Evolutionary conservation across 83 land plant species (phyloP).

Genomic region (Diphasiastrum complanatum): DNA sequence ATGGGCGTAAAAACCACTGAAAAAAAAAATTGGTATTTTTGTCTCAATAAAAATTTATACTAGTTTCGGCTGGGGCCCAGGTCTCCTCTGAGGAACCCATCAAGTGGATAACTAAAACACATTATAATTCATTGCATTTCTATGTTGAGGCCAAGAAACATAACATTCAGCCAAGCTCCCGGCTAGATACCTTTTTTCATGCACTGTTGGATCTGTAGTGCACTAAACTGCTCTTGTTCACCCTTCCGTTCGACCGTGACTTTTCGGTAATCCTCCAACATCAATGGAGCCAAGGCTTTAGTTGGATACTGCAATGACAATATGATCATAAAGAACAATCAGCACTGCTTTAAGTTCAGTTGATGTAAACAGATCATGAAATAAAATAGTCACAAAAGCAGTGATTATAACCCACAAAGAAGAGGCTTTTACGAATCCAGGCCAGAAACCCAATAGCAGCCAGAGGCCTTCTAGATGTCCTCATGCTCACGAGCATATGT

Average conservation of each 20-base stretch:
- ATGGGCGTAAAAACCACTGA: no score
- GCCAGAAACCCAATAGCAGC: not conserved
- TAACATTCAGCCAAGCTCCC: not conserved
- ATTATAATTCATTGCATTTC: no score
- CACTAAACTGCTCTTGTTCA: slow-evolving; percentile 75
- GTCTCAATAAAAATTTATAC: no score
- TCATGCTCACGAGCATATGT: not conserved
- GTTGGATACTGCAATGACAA: slow-evolving; percentile 72
- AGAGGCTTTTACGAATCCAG: not conserved
- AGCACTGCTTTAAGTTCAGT: not conserved
- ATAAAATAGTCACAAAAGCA: no score
- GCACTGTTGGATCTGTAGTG: slow-evolving; percentile 63
- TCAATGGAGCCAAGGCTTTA: slow-evolving; percentile 87
- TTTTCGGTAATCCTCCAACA: slow-evolving; percentile 92
- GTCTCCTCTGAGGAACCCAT: no score
- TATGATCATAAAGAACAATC: not conserved
- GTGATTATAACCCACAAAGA: no score
- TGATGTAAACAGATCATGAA: no score
- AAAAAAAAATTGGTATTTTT: no score
- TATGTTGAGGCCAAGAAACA: no score
- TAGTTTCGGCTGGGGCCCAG: no score
- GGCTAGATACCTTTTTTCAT: slow-evolving; percentile 72
- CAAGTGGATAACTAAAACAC: no score
- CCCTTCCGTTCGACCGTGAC: slow-evolving; percentile 85
- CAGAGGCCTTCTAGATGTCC: not conserved